Conservation (phyloP, 2,329 filamentous ascomycete genomes). For the Botrytis elliptica region DNA sequence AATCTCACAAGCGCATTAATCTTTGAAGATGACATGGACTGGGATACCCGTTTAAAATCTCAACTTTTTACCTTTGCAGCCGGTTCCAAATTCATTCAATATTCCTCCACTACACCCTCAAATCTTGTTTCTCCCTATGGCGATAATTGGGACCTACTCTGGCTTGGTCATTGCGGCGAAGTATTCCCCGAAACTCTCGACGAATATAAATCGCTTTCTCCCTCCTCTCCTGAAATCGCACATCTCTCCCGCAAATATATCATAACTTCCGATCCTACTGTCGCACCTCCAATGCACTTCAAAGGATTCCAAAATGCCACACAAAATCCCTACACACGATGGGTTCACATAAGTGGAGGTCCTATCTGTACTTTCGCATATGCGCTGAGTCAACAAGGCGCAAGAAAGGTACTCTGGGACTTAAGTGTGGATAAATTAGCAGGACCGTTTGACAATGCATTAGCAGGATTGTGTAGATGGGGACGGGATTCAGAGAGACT, state of each 20-base stretch:
- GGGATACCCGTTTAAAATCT: conserved; percentile 43
- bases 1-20: conserved; percentile 43
- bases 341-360: conserved; percentile 34
- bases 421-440: conserved; percentile 45
- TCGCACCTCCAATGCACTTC: conserved; percentile 28
- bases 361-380: conserved; percentile 42
- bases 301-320: conserved; percentile 23
- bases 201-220: background rate
- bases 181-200: conserved; percentile 25
- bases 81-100: conserved; percentile 18
- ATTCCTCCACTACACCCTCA: background rate
- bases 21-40: conserved; percentile 48
- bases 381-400: conserved; percentile 36
- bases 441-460: conserved; percentile 40
- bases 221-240: conserved; percentile 4
- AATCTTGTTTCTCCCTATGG: conserved; percentile 33
- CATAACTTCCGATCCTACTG: conserved; percentile 33
- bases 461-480: conserved; percentile 29
- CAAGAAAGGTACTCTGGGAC: conserved; percentile 60
- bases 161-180: conserved; percentile 42
- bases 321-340: conserved; percentile 26
- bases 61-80: conserved; percentile 37
- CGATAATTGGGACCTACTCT: conserved; percentile 42
- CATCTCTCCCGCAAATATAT: conserved; percentile 28
- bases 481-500: background rate